phyloP scores from a whole-genome alignment of 129 eudicot species.

The Saposhnikovia divaricata region DNA sequence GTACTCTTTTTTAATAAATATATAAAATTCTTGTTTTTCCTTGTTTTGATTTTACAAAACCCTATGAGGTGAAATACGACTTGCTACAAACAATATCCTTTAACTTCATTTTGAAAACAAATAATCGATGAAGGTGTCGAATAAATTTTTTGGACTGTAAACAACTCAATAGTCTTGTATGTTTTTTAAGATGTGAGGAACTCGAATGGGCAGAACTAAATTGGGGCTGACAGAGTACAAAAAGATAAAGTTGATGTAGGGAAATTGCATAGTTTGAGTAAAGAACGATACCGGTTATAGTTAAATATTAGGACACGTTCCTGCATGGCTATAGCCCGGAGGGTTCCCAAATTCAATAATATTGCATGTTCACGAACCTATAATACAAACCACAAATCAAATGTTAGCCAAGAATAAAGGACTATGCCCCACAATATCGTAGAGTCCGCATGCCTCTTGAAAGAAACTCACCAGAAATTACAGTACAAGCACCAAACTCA shows the following conservation, averaged over 20 bases:
- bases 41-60: not conserved
- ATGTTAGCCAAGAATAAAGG: slow-evolving; percentile 4
- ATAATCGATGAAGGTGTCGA: not conserved
- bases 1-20: not conserved
- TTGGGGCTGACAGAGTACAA: not conserved
- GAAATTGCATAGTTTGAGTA: not conserved
- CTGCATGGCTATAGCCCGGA: slow-evolving; percentile 94
- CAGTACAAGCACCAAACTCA: not conserved
- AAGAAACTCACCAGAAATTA: not conserved
- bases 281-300: slow-evolving; percentile 61
- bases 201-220: not conserved
- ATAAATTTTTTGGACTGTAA: not conserved
- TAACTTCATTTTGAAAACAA: not conserved
- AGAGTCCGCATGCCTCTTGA: not conserved
- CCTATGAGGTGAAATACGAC: too few relatives aligned
- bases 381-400: slow-evolving; percentile 11
- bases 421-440: not conserved
- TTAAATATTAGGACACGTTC: slow-evolving; percentile 82
- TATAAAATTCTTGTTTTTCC: not conserved
- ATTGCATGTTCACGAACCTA: slow-evolving; percentile 97
- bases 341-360: slow-evolving; percentile 78
- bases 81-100: not conserved
- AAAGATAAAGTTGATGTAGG: not conserved
- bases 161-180: not conserved
- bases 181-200: not conserved